Evolutionary conservation across 1,284 basidiomycete genomes (phyloP).

Genomic region (Irpex sp.): DNA sequence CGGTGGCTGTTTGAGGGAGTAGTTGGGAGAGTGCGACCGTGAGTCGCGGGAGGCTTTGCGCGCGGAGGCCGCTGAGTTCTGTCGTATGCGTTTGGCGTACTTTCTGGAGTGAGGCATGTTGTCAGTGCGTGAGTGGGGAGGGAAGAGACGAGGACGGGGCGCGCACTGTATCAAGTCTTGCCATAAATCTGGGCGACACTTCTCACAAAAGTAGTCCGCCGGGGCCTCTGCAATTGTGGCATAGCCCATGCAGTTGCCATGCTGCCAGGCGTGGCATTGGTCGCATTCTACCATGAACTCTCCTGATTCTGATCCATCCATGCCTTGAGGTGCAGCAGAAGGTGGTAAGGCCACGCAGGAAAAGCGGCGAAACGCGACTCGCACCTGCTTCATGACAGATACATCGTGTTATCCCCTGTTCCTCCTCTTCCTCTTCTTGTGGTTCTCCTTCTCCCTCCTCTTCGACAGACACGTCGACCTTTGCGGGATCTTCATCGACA

Average conservation of each 20-base stretch:
- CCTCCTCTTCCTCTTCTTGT: slow-evolving; percentile 68
- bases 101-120: slow-evolving; percentile 39
- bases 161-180: slow-evolving; percentile 71
- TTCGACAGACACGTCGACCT: slow-evolving; percentile 26
- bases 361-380: slow-evolving; percentile 28
- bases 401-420: slow-evolving; percentile 88
- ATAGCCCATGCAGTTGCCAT: slow-evolving; percentile 95
- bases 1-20: slow-evolving; percentile 55
- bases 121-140: slow-evolving; percentile 9
- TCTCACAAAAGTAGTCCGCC: slow-evolving; percentile 90
- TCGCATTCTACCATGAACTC: slow-evolving; percentile 99
- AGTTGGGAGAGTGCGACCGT: slow-evolving; percentile 71
- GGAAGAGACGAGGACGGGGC: slow-evolving; percentile 7
- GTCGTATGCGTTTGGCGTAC: slow-evolving; percentile 58
- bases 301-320: slow-evolving; percentile 48
- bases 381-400: slow-evolving; percentile 88
- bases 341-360: slow-evolving; percentile 9
- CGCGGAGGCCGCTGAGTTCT: slow-evolving; percentile 54
- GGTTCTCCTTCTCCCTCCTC: slow-evolving; percentile 33
- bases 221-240: slow-evolving; percentile 80
- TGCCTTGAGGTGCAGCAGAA: slow-evolving; percentile 16
- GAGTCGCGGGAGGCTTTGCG: slow-evolving; percentile 51
- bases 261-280: slow-evolving; percentile 97
- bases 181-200: slow-evolving; percentile 88
- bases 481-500: slow-evolving; percentile 26